These are phyloP conservation scores for Podospora appendiculata DNA, from an alignment of 495 filamentous ascomycete genomes.

Conservation along the genomic window DNA sequence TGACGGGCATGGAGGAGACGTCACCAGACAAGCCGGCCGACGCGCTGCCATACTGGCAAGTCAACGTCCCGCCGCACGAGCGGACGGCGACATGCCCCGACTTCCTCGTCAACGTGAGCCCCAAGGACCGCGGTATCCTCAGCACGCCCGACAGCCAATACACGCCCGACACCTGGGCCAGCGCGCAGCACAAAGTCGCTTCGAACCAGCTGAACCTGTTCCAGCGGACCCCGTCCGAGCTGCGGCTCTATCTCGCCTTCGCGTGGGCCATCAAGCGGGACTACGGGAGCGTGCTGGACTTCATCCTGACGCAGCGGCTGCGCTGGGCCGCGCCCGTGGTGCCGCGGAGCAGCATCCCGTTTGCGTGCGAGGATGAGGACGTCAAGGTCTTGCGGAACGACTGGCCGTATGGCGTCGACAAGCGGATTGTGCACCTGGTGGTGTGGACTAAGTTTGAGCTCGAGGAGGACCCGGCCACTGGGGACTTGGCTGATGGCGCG, in stretches of 20 bases:
- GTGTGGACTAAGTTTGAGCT: slow-evolving; percentile 82
- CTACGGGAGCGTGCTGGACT: slow-evolving; percentile 68
- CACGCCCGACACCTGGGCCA: slow-evolving; percentile 49
- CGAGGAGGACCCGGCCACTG: slow-evolving; percentile 56
- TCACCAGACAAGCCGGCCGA: background rate
- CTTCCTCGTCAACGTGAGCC: slow-evolving; percentile 50
- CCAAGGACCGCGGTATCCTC: slow-evolving; percentile 55
- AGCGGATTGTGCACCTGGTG: slow-evolving; percentile 69
- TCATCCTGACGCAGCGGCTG: slow-evolving; percentile 58
- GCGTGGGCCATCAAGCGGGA: slow-evolving; percentile 48
- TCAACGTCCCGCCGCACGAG: slow-evolving; percentile 59
- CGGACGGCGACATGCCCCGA: slow-evolving; percentile 60
- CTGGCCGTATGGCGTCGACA: slow-evolving; percentile 82
- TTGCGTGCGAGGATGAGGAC: slow-evolving; percentile 53
- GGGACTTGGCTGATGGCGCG: slow-evolving; percentile 55
- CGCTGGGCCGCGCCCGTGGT: slow-evolving; percentile 45
- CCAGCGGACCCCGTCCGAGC: slow-evolving; percentile 62
- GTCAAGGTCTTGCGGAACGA: slow-evolving; percentile 75
- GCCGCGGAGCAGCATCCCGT: slow-evolving; percentile 25
- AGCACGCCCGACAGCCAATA: slow-evolving; percentile 57
- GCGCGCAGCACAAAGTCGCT: slow-evolving; percentile 53
- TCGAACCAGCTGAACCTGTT: slow-evolving; percentile 66
- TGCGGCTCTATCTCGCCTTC: slow-evolving; percentile 64
- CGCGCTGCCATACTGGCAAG: slow-evolving; percentile 64
- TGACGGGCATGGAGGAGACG: background rate